phyloP scores from a whole-genome alignment of 306 rosid genomes.

The Echinosophora koreensis region DNA sequence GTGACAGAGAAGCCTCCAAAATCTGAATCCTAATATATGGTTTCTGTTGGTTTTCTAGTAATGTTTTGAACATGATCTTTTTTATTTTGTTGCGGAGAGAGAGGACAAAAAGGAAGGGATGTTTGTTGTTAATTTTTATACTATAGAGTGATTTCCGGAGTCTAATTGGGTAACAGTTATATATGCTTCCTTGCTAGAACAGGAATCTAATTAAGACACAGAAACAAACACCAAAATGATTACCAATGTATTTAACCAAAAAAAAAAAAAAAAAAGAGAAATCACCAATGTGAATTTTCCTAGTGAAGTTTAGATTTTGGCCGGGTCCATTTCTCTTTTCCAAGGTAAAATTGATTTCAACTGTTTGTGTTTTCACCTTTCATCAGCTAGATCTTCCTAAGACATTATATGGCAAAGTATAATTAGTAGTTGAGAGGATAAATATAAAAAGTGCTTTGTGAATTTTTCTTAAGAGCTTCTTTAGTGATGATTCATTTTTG shows the following conservation, averaged over 20 bases:
- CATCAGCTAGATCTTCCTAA: background rate
- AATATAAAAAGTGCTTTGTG: background rate
- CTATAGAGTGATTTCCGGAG: slow-evolving; percentile 45
- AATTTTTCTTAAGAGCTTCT: background rate
- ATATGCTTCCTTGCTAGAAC: background rate
- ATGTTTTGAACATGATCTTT: slow-evolving; percentile 24
- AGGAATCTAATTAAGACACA: slow-evolving; percentile 11
- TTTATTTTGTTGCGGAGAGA: slow-evolving; percentile 16
- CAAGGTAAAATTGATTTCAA: slow-evolving; percentile 37
- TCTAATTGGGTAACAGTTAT: slow-evolving; percentile 31
- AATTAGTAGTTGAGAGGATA: background rate
- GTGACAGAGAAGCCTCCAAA: slow-evolving; percentile 35
- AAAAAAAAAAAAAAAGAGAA: too few species aligned
- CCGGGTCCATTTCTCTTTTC: background rate
- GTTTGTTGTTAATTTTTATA: slow-evolving; percentile 50
- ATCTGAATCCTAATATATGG: slow-evolving; percentile 13
- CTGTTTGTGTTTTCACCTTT: background rate
- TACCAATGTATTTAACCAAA: background rate
- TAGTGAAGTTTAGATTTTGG: slow-evolving; percentile 34
- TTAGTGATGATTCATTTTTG: background rate
- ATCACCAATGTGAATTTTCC: background rate
- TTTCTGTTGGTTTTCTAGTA: slow-evolving; percentile 45
- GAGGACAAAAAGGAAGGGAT: slow-evolving; percentile 43
- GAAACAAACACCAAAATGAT: background rate
- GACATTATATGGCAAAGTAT: background rate